Conservation (phyloP, 2,329 filamentous ascomycete species). For the Ampelomyces quisqualis region DNA sequence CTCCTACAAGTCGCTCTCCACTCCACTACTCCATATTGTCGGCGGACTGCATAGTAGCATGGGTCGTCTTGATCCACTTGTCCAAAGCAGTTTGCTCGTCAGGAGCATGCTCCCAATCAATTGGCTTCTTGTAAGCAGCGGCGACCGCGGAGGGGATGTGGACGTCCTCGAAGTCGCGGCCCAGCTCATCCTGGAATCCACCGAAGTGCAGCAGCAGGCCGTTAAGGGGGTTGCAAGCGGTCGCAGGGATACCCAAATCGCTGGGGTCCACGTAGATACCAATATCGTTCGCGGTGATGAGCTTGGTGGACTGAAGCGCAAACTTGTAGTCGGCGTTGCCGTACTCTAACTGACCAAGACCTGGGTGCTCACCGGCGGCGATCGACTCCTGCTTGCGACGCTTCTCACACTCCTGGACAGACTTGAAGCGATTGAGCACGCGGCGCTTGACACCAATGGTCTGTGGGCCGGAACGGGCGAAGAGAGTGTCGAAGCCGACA, state of each 20-base stretch:
- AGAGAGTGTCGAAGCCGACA: slow-evolving; percentile 4
- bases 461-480: not conserved
- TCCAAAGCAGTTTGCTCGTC: not conserved
- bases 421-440: slow-evolving; percentile 11
- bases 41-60: not conserved
- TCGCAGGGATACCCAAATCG: slow-evolving; percentile 2
- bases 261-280: slow-evolving; percentile 9
- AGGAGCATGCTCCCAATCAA: not conserved
- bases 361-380: not conserved
- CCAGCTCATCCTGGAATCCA: slow-evolving; percentile 4
- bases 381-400: slow-evolving; percentile 5
- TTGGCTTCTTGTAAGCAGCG: slow-evolving; percentile 3
- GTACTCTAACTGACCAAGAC: slow-evolving; percentile 13
- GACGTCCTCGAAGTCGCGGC: not conserved
- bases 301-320: slow-evolving; percentile 3
- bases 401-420: slow-evolving; percentile 13
- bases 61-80: not conserved
- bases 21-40: not conserved
- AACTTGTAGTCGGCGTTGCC: slow-evolving; percentile 14
- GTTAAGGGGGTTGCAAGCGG: not conserved
- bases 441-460: slow-evolving; percentile 7
- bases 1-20: not conserved
- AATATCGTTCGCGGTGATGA: slow-evolving; percentile 9
- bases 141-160: slow-evolving; percentile 3
- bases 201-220: slow-evolving; percentile 11